These are phyloP conservation scores for Aurifilum marmelostoma DNA, from an alignment of 2,329 filamentous ascomycete genomes.

Conservation along the genomic window DNA sequence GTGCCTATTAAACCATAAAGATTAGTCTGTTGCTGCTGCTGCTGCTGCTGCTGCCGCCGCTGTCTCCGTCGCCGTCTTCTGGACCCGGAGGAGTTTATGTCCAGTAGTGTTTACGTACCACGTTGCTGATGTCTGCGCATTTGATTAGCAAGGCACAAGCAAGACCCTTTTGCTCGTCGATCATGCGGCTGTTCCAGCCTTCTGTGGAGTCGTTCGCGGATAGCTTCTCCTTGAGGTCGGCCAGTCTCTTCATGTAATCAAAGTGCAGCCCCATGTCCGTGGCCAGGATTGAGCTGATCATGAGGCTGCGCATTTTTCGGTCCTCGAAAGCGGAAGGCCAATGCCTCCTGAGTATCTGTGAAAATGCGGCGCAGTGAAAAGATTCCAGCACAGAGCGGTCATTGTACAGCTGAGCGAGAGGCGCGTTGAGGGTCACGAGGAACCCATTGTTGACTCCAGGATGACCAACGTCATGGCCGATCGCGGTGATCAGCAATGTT, in stretches of 20 bases:
- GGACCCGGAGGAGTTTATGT: no score
- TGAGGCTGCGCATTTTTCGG: constrained; percentile 78
- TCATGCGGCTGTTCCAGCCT: constrained; percentile 75
- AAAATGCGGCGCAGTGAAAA: constrained; percentile 96
- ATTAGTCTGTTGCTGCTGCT: constrained; percentile 14
- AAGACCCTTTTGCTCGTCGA: constrained; percentile 77
- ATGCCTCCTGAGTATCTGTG: constrained; percentile 88
- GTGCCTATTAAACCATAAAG: constrained; percentile 61
- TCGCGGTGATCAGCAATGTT: constrained; percentile 89
- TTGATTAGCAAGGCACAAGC: constrained; percentile 94
- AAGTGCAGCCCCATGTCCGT: constrained; percentile 98
- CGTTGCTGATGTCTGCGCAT: constrained; percentile 98
- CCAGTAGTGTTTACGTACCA: constrained; percentile 59
- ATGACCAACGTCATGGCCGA: constrained; percentile 96
- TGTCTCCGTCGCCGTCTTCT: no score
- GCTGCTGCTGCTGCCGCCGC: no score
- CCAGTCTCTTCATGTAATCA: constrained; percentile 90
- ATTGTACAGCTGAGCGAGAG: constrained; percentile 93
- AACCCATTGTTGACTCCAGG: constrained; percentile 99
- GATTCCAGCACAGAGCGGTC: constrained; percentile 96
- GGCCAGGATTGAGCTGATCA: constrained; percentile 97
- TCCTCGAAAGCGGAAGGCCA: constrained; percentile 86
- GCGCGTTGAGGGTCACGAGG: constrained; percentile 86
- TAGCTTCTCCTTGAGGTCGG: constrained; percentile 78
- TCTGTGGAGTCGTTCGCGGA: constrained; percentile 67